Evolutionary conservation across 2,329 filamentous ascomycete genomes (phyloP).

Genomic region (Rutstroemia sp.): DNA sequence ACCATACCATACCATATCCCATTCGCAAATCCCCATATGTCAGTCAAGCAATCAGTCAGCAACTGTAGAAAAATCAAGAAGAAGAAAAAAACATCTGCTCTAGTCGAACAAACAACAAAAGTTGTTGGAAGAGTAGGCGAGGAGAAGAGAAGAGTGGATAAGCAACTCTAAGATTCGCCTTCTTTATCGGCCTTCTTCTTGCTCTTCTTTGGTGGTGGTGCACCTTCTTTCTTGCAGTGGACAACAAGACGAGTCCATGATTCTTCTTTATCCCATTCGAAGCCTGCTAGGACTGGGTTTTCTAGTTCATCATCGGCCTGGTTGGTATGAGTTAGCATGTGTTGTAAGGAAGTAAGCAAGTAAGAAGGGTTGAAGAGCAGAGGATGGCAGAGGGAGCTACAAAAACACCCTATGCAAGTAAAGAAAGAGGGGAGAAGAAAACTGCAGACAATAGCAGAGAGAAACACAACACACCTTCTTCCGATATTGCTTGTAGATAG

Average conservation of each 20-base stretch:
- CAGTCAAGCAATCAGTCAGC: too few species aligned
- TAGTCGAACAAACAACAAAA: too few species aligned
- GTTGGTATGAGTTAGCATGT: constrained; percentile 17
- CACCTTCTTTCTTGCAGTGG: constrained; percentile 69
- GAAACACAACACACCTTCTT: constrained; percentile 65
- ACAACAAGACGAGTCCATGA: constrained; percentile 83
- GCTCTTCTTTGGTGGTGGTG: constrained; percentile 57
- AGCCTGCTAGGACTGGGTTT: constrained; percentile 79
- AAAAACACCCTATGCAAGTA: constrained; percentile 2
- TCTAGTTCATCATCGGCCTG: constrained; percentile 90
- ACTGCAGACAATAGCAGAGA: neutral
- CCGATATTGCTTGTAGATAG: constrained; percentile 93
- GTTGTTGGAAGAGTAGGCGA: neutral
- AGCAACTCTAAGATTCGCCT: constrained; percentile 25
- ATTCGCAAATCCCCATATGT: too few species aligned
- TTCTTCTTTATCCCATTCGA: constrained; percentile 94
- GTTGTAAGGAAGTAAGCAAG: neutral
- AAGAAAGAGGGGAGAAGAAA: neutral
- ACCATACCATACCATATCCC: too few species aligned
- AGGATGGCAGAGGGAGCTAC: too few species aligned
- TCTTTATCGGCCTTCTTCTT: constrained; percentile 44
- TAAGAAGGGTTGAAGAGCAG: too few species aligned
- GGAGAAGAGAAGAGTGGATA: neutral
- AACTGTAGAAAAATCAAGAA: too few species aligned
- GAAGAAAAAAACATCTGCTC: too few species aligned